Evolutionary conservation across 306 rosid genomes (phyloP).

Genomic region (Acacia crassicarpa): DNA sequence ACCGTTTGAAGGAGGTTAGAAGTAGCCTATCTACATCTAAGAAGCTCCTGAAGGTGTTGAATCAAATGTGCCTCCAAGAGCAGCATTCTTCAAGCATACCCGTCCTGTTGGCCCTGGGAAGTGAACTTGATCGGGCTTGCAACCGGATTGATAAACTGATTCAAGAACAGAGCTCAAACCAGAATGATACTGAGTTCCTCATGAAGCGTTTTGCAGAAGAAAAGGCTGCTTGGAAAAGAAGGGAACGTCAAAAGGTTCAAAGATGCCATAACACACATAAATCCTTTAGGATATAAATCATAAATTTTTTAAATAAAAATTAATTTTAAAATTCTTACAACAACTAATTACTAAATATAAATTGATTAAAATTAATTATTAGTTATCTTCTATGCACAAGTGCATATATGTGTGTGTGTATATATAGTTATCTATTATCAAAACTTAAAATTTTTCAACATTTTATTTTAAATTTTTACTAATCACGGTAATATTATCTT

Average conservation of each 20-base stretch:
- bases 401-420: too few relatives aligned
- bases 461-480: too few relatives aligned
- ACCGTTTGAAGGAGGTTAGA: constrained; percentile 72
- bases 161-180: constrained; percentile 51
- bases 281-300: too few relatives aligned
- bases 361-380: too few relatives aligned
- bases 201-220: constrained; percentile 69
- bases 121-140: constrained; percentile 70
- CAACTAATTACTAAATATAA: too few relatives aligned
- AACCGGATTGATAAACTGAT: constrained; percentile 56
- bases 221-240: constrained; percentile 73
- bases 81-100: constrained; percentile 53
- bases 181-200: constrained; percentile 50
- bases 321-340: too few relatives aligned
- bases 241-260: constrained; percentile 64
- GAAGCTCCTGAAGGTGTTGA: constrained; percentile 74
- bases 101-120: constrained; percentile 58
- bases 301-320: too few relatives aligned
- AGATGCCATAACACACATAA: constrained; percentile 44
- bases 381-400: too few relatives aligned
- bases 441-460: too few relatives aligned
- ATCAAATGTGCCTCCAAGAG: constrained; percentile 60
- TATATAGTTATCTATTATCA: too few relatives aligned
- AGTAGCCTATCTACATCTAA: constrained; percentile 68
- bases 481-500: too few relatives aligned